Evolutionary conservation across 2,329 filamentous ascomycete genomes (phyloP).

Genomic region (Colletotrichum chlorophyti): DNA sequence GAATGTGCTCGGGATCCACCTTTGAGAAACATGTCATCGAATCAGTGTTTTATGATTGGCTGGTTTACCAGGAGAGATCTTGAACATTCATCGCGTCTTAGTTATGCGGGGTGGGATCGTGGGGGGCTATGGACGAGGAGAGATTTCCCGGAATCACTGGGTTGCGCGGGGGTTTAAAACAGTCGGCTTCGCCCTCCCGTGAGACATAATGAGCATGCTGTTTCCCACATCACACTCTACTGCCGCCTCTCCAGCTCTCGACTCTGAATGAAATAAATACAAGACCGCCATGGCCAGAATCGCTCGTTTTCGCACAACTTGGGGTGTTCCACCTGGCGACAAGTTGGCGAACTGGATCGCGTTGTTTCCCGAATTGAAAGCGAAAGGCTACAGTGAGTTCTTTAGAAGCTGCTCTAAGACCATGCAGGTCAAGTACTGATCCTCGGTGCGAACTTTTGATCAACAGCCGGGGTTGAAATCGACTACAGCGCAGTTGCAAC

Average conservation of each 20-base stretch:
- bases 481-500: neutral
- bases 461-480: constrained; percentile 14
- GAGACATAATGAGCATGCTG: too few species aligned
- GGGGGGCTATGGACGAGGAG: neutral
- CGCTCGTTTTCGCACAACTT: constrained; percentile 18
- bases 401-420: neutral
- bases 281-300: constrained; percentile 4
- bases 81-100: neutral
- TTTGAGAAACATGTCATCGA: neutral
- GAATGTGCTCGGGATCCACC: constrained; percentile 10
- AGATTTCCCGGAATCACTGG: too few species aligned
- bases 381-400: constrained; percentile 23
- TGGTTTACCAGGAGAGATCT: neutral
- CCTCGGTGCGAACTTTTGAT: too few species aligned
- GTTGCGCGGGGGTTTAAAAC: too few species aligned
- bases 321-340: constrained; percentile 22
- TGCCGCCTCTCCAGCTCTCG: too few species aligned
- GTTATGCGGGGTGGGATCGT: neutral
- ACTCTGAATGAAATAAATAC: too few species aligned
- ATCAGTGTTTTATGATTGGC: neutral
- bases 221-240: too few species aligned
- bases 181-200: too few species aligned
- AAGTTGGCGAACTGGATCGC: constrained; percentile 21
- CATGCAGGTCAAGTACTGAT: too few species aligned
- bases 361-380: constrained; percentile 25